Evolutionary conservation across 2,329 filamentous ascomycete species (phyloP).

Genomic region (Plenodomus tracheiphilus): DNA sequence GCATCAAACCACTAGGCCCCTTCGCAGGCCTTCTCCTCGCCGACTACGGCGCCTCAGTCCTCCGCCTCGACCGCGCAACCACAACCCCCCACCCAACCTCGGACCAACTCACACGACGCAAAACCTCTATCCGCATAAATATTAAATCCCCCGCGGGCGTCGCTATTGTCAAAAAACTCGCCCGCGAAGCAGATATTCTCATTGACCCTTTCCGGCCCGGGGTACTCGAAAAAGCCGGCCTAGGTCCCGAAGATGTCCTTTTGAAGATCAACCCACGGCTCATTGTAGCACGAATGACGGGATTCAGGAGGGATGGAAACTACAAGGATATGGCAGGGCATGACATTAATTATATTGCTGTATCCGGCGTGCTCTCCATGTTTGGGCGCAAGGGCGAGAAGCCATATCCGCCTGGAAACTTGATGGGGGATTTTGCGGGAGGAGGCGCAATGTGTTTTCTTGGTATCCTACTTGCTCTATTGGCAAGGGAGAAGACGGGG

Average conservation of each 20-base stretch:
- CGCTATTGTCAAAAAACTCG: constrained; percentile 67
- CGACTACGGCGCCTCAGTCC: constrained; percentile 81
- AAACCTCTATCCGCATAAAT: constrained; percentile 78
- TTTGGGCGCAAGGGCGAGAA: constrained; percentile 71
- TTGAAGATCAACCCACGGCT: constrained; percentile 70
- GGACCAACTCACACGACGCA: constrained; percentile 80
- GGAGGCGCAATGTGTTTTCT: constrained; percentile 82
- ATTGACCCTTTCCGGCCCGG: constrained; percentile 94
- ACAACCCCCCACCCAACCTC: constrained; percentile 56
- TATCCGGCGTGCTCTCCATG: constrained; percentile 76
- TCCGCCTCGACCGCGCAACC: constrained; percentile 75
- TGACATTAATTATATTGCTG: constrained; percentile 95
- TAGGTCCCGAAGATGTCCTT: constrained; percentile 70
- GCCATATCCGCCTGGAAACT: constrained; percentile 79
- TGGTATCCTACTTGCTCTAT: constrained; percentile 78
- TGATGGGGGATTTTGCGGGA: constrained; percentile 89
- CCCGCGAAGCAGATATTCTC: constrained; percentile 70
- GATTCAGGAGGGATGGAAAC: constrained; percentile 83
- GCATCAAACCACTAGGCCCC: constrained; percentile 61
- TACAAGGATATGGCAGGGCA: constrained; percentile 90
- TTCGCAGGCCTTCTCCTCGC: constrained; percentile 84
- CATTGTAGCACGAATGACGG: constrained; percentile 84
- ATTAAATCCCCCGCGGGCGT: constrained; percentile 70
- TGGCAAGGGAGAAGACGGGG: constrained; percentile 66
- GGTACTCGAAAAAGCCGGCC: constrained; percentile 80